Conservation (phyloP, 306 rosid species). For the Fragaria iinumae region DNA sequence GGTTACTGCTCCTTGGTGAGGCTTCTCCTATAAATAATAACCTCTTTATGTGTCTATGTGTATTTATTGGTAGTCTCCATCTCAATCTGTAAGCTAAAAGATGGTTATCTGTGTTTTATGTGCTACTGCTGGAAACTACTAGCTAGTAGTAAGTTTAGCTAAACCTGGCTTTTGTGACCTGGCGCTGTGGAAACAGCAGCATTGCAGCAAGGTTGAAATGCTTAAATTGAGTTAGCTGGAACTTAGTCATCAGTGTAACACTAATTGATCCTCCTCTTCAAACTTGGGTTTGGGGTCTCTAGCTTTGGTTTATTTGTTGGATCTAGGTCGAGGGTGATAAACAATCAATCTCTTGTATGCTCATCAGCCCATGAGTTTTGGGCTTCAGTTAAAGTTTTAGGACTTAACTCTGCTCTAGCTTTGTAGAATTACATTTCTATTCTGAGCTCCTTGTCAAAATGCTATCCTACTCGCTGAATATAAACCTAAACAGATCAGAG, state of each 20-base stretch:
- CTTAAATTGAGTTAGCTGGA: not conserved
- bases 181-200: not conserved
- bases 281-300: not conserved
- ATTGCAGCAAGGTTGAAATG: not conserved
- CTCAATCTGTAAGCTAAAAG: not conserved
- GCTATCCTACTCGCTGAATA: not conserved
- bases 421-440: not conserved
- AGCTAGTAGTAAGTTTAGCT: conserved; percentile 11
- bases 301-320: not conserved
- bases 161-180: not conserved
- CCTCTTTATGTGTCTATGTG: not conserved
- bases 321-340: not conserved
- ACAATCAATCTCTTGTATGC: not conserved
- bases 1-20: conserved; percentile 62
- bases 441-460: not conserved
- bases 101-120: conserved; percentile 12
- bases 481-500: not conserved
- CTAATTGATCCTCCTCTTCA: not conserved
- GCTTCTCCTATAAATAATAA: not conserved
- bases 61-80: not conserved
- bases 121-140: not conserved
- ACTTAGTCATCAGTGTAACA: not conserved
- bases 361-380: not conserved
- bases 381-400: not conserved
- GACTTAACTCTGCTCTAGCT: not conserved